Evolutionary conservation across 805 yeast genomes (phyloP).

Genomic region (Candida sonorensis): DNA sequence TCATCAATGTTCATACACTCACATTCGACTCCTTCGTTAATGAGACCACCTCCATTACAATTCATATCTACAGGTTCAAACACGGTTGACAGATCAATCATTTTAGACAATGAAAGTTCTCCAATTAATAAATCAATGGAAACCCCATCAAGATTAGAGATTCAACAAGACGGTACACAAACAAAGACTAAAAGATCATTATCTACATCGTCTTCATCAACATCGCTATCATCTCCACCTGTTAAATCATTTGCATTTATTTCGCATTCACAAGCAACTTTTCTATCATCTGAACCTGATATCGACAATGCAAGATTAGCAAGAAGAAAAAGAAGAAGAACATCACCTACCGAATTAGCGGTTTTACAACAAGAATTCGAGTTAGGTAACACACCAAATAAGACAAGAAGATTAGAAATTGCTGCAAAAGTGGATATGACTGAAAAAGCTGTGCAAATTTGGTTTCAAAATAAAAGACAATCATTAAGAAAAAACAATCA

Average conservation of each 20-base stretch:
- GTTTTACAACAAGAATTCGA: slow-evolving; percentile 77
- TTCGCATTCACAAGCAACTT: slow-evolving; percentile 87
- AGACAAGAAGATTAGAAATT: slow-evolving; percentile 65
- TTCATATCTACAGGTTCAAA: neutral
- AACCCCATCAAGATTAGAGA: too few species aligned
- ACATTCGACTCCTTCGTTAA: slow-evolving; percentile 14
- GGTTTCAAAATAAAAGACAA: slow-evolving; percentile 97
- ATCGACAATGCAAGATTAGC: slow-evolving; percentile 92
- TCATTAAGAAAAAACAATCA: slow-evolving; percentile 47
- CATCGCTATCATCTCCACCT: neutral
- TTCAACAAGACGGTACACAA: too few species aligned
- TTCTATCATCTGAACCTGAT: slow-evolving; percentile 71
- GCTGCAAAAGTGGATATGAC: slow-evolving; percentile 83
- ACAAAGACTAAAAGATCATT: too few species aligned
- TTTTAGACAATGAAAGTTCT: too few species aligned
- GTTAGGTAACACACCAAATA: slow-evolving; percentile 75
- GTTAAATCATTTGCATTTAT: slow-evolving; percentile 71
- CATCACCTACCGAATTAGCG: slow-evolving; percentile 79
- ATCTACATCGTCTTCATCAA: neutral
- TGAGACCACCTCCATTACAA: slow-evolving; percentile 9
- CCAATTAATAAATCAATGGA: too few species aligned
- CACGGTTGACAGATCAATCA: neutral
- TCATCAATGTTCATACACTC: slow-evolving; percentile 14
- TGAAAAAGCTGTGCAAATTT: slow-evolving; percentile 96
- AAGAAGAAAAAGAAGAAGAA: slow-evolving; percentile 91